Percentiles rank a stretch among this genome's conserved stretches.
These are phyloP conservation scores for Ploettnerulaceae sp. DNA, from an alignment of 2,329 filamentous ascomycete genomes.

Conservation along the genomic window DNA sequence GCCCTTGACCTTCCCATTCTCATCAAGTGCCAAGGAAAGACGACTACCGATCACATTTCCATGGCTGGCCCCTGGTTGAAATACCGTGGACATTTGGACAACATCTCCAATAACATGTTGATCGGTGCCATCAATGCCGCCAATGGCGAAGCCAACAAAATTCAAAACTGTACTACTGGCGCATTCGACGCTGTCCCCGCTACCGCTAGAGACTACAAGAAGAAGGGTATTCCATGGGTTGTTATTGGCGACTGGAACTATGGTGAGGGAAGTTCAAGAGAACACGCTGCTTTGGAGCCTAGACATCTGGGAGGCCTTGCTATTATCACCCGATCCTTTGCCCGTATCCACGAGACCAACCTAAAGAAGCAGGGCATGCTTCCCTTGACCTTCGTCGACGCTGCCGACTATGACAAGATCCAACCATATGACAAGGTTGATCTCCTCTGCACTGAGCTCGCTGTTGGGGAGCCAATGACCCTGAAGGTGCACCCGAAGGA, in stretches of 20 bases:
- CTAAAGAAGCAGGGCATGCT: conserved; percentile 99
- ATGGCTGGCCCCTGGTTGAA: conserved; percentile 97
- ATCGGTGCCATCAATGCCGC: conserved; percentile 95
- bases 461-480: conserved; percentile 87
- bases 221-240: conserved; percentile 92
- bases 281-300: conserved; percentile 97
- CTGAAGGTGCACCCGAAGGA: conserved; percentile 89
- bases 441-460: conserved; percentile 81
- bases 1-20: conserved; percentile 78
- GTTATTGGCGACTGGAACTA: conserved; percentile 99
- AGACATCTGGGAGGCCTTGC: conserved; percentile 94
- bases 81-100: conserved; percentile 98
- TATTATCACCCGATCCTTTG: conserved; percentile 93
- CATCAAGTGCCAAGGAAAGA: conserved; percentile 96
- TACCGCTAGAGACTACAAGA: conserved; percentile 97
- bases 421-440: conserved; percentile 87
- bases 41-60: conserved; percentile 94
- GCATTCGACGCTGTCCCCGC: conserved; percentile 85
- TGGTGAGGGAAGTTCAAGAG: conserved; percentile 93
- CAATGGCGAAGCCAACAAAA: conserved; percentile 96
- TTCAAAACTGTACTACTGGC: conserved; percentile 83
- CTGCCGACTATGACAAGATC: conserved; percentile 97
- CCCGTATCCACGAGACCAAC: conserved; percentile 99
- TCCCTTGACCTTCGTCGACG: conserved; percentile 89
- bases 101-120: conserved; percentile 99